A percentile compares a stretch with the other conserved stretches of the same genome.
Conservation (phyloP, 441 rosid species). For the Sinapis alba region DNA sequence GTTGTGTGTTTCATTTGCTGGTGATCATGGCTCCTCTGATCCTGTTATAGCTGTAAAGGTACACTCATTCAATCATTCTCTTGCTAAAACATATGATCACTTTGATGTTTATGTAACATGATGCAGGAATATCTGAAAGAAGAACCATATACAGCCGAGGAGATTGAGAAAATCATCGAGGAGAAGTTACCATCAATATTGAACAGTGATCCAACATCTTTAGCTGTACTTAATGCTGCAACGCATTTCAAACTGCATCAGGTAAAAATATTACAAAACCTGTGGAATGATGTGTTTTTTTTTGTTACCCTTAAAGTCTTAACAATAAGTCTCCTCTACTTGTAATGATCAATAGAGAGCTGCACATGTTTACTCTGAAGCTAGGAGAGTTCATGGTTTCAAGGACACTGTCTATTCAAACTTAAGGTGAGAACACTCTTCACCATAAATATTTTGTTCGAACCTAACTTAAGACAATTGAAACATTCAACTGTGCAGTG, state of each 20-base stretch:
- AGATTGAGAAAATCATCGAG: conserved; percentile 64
- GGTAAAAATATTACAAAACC: conserved; percentile 44
- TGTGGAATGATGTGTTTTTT: neutral
- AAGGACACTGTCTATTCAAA: conserved; percentile 74
- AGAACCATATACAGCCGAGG: conserved; percentile 76
- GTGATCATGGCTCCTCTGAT: conserved; percentile 60
- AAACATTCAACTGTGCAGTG: conserved; percentile 51
- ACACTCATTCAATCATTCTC: conserved; percentile 20
- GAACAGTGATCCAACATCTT: conserved; percentile 63
- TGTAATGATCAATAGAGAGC: conserved; percentile 62
- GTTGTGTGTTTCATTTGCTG: conserved; percentile 70
- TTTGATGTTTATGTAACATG: neutral
- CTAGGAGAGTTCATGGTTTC: conserved; percentile 78
- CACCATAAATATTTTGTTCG: neutral
- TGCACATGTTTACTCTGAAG: conserved; percentile 89
- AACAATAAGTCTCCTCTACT: neutral
- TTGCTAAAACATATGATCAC: neutral
- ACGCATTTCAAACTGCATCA: conserved; percentile 81
- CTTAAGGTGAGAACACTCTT: conserved; percentile 50
- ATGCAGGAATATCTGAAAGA: conserved; percentile 72
- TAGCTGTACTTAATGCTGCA: conserved; percentile 82
- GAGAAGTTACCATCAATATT: conserved; percentile 60
- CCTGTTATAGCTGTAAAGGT: conserved; percentile 92
- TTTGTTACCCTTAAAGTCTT: neutral
- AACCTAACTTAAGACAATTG: neutral